Evolutionary conservation across 2,329 filamentous ascomycete genomes (phyloP).

Genomic region (Neophaeococcomyces mojaviensis): DNA sequence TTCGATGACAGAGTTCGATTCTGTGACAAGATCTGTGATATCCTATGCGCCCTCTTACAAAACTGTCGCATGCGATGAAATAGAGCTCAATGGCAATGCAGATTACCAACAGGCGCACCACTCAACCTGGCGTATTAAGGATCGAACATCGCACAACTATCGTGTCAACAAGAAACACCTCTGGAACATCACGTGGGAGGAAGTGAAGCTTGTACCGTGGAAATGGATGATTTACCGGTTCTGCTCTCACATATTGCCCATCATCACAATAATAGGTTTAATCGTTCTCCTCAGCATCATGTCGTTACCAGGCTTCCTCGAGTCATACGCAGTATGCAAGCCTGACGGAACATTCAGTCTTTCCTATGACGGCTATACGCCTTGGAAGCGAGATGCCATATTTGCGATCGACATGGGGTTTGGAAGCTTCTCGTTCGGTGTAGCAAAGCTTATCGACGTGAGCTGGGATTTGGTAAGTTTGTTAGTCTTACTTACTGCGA

Average conservation of each 20-base stretch:
- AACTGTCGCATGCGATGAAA: no score
- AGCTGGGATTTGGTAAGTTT: constrained; percentile 27
- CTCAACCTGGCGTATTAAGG: background rate
- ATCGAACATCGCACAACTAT: background rate
- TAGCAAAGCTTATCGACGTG: constrained; percentile 31
- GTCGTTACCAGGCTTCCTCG: no score
- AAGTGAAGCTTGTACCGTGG: background rate
- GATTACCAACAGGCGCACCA: no score
- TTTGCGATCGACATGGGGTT: constrained; percentile 16
- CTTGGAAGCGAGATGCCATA: constrained; percentile 12
- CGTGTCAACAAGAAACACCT: background rate
- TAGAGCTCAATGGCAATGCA: no score
- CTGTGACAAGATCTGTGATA: no score
- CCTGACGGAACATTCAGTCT: constrained; percentile 4
- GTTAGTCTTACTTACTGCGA: no score
- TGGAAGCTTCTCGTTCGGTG: constrained; percentile 23
- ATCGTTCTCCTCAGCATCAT: no score
- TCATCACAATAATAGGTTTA: background rate
- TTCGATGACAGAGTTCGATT: no score
- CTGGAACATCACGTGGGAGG: background rate
- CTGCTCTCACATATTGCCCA: background rate
- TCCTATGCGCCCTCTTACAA: no score
- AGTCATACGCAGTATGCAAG: background rate
- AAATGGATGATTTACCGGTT: background rate
- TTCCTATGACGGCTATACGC: constrained; percentile 8